These are phyloP conservation scores for Aspergillus asperescens DNA, from an alignment of 495 filamentous ascomycete species.

Conservation along the genomic window DNA sequence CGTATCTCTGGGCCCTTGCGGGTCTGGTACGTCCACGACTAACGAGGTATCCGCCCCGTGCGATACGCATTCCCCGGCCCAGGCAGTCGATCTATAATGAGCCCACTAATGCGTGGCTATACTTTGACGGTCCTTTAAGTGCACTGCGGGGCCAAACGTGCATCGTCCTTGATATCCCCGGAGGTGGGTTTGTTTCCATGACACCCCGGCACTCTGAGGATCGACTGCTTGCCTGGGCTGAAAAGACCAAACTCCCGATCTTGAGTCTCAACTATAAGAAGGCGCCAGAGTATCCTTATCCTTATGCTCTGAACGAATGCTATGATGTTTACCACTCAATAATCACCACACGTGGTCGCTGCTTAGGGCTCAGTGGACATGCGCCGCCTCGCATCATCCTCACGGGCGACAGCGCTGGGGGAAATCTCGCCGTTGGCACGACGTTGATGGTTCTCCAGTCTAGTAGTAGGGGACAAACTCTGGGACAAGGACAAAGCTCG, in stretches of 20 bases:
- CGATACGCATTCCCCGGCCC: constrained; percentile 78
- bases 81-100: constrained; percentile 71
- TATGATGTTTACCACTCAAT: constrained; percentile 89
- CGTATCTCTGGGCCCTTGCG: constrained; percentile 68
- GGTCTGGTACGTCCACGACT: constrained; percentile 69
- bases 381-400: constrained; percentile 68
- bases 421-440: constrained; percentile 78
- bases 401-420: constrained; percentile 89
- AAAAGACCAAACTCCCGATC: constrained; percentile 74
- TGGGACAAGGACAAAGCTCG: constrained; percentile 51
- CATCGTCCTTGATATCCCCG: constrained; percentile 86
- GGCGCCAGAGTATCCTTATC: constrained; percentile 91
- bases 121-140: constrained; percentile 83
- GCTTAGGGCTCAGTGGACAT: constrained; percentile 75
- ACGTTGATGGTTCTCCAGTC: constrained; percentile 84
- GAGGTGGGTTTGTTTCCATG: constrained; percentile 96
- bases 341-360: constrained; percentile 68
- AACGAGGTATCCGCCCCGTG: constrained; percentile 71
- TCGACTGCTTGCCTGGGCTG: constrained; percentile 85
- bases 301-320: constrained; percentile 91
- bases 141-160: constrained; percentile 70
- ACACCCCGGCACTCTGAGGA: constrained; percentile 85
- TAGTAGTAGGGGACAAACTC: constrained; percentile 48
- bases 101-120: constrained; percentile 82
- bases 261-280: constrained; percentile 91